Conservation (phyloP, 2,329 filamentous ascomycete genomes). For the Trichothecium sympodiale region DNA sequence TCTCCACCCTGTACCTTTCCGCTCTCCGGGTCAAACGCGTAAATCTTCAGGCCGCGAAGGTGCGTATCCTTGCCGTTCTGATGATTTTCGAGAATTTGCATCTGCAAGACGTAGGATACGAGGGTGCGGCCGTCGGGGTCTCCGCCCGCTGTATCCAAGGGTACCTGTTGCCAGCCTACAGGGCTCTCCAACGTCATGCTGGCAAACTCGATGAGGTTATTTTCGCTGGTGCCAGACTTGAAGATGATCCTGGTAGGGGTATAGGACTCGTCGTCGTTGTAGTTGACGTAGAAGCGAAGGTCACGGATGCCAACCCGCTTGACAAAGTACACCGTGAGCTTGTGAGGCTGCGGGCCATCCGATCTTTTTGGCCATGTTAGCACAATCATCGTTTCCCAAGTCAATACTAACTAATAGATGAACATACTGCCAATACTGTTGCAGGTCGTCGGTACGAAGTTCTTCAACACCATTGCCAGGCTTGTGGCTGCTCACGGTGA, state of each 20-base stretch:
- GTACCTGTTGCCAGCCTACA: conserved; percentile 83
- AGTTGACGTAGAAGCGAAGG: conserved; percentile 80
- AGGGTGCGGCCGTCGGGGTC: conserved; percentile 62
- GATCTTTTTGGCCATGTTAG: conserved; percentile 32
- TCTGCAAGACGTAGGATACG: conserved; percentile 79
- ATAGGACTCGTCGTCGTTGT: conserved; percentile 87
- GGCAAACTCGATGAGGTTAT: conserved; percentile 82
- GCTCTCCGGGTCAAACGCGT: conserved; percentile 42
- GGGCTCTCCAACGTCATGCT: conserved; percentile 70
- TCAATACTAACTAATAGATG: background rate
- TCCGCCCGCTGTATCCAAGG: conserved; percentile 42
- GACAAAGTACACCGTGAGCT: conserved; percentile 76
- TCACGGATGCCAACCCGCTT: conserved; percentile 69
- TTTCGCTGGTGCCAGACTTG: conserved; percentile 78
- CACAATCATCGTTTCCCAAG: too few relatives aligned
- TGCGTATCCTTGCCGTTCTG: conserved; percentile 99
- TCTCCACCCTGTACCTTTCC: conserved; percentile 27
- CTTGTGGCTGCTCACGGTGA: conserved; percentile 74
- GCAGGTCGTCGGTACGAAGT: conserved; percentile 61
- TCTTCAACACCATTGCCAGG: conserved; percentile 70
- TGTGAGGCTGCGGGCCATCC: conserved; percentile 74
- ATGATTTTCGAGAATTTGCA: conserved; percentile 89
- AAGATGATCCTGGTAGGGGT: conserved; percentile 90
- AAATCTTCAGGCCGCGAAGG: conserved; percentile 84
- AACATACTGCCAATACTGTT: conserved; percentile 67